Evolutionary conservation across 441 rosid species (phyloP).

Genomic region (Populus hybrid): DNA sequence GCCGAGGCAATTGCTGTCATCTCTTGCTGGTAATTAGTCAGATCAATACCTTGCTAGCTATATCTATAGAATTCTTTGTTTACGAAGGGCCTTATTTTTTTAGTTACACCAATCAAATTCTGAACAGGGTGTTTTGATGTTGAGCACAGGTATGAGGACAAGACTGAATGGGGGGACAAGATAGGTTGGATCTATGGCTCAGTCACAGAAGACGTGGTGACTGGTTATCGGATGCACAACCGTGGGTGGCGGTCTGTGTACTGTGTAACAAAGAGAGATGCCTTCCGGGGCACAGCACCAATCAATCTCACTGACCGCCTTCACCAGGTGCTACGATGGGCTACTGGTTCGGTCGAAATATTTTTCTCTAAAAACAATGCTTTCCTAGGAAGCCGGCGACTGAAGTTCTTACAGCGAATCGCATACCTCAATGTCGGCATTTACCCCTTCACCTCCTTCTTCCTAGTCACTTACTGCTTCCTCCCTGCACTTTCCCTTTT

Average conservation of each 20-base stretch:
- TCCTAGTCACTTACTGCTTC: slow-evolving; percentile 71
- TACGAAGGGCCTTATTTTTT: neutral
- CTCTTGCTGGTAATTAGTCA: slow-evolving; percentile 70
- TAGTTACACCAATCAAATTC: neutral
- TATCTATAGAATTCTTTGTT: too few species aligned
- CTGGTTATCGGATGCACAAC: too few species aligned
- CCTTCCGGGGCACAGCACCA: too few species aligned
- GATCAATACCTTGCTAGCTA: neutral
- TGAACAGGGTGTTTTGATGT: too few species aligned
- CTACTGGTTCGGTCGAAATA: slow-evolving; percentile 89
- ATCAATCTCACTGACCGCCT: slow-evolving; percentile 6
- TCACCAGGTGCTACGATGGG: slow-evolving; percentile 93
- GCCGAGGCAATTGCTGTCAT: slow-evolving; percentile 97
- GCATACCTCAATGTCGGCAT: slow-evolving; percentile 87
- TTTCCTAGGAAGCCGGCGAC: slow-evolving; percentile 53
- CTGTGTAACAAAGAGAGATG: too few species aligned
- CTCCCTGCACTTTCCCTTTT: slow-evolving; percentile 84
- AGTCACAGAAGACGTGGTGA: too few species aligned
- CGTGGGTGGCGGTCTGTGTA: too few species aligned
- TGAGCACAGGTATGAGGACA: slow-evolving; percentile 72
- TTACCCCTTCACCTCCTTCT: slow-evolving; percentile 87
- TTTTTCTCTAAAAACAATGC: slow-evolving; percentile 90
- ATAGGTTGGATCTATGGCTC: slow-evolving; percentile 61
- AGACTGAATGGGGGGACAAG: slow-evolving; percentile 89
- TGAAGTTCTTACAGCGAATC: slow-evolving; percentile 77